Evolutionary conservation across 2,329 filamentous ascomycete species (phyloP).

Genomic region (Allantophomopsis lycopodina): DNA sequence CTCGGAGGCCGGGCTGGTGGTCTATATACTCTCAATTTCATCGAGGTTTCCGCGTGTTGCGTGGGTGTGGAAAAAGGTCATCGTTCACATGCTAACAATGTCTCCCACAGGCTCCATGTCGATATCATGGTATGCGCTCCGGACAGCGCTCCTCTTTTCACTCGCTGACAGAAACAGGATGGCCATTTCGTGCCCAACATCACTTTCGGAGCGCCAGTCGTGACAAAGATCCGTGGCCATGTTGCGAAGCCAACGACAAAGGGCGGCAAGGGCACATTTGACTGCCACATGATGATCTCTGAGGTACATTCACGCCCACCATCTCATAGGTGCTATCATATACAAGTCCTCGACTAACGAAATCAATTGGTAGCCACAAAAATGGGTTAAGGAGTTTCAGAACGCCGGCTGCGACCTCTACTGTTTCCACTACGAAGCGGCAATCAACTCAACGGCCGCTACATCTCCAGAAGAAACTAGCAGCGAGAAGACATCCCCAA

Average conservation of each 20-base stretch:
- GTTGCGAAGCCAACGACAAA: slow-evolving; percentile 60
- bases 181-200: slow-evolving; percentile 98
- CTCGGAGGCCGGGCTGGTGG: too few relatives aligned
- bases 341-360: slow-evolving; percentile 1
- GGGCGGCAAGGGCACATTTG: slow-evolving; percentile 80
- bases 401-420: slow-evolving; percentile 95
- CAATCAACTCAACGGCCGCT: slow-evolving; percentile 68
- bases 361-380: slow-evolving; percentile 59
- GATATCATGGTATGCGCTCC: not conserved
- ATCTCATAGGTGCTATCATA: not conserved
- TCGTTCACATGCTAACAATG: too few relatives aligned
- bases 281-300: slow-evolving; percentile 99
- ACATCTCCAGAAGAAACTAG: slow-evolving; percentile 60
- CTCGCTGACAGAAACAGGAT: slow-evolving; percentile 49
- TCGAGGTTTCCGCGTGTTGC: not conserved
- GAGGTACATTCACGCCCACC: slow-evolving; percentile 45
- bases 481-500: slow-evolving; percentile 64
- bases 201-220: slow-evolving; percentile 89
- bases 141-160: too few relatives aligned
- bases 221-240: slow-evolving; percentile 81
- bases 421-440: slow-evolving; percentile 99
- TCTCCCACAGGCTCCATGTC: slow-evolving; percentile 1
- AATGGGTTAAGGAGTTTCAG: slow-evolving; percentile 94
- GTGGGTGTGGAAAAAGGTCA: too few relatives aligned
- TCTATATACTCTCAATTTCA: slow-evolving; percentile 36